These are phyloP conservation scores for Colletotrichum filicis DNA, from an alignment of 2,329 filamentous ascomycete species.

Conservation along the genomic window DNA sequence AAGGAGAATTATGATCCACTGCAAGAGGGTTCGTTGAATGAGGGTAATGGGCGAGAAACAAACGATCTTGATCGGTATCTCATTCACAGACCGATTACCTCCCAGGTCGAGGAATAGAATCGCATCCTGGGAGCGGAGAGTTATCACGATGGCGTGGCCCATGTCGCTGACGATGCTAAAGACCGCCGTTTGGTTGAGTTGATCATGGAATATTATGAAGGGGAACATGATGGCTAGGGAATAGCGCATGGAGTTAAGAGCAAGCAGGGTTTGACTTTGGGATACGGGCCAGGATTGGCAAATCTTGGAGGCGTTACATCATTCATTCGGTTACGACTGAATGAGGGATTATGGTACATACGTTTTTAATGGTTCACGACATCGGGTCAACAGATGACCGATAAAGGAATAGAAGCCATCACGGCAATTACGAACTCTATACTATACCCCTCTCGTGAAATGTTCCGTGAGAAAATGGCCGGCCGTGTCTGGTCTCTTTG, in stretches of 20 bases:
- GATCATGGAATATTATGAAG: neutral
- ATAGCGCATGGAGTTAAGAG: constrained; percentile 13
- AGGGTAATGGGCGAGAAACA: neutral
- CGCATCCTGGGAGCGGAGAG: neutral
- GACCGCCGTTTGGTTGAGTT: neutral
- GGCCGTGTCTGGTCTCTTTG: neutral
- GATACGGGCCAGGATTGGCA: neutral
- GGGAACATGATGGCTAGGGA: neutral
- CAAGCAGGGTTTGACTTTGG: neutral
- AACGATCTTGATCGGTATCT: neutral
- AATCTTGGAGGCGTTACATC: constrained; percentile 6
- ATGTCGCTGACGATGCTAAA: neutral
- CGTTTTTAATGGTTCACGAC: neutral
- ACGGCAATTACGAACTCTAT: neutral
- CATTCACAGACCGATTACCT: neutral
- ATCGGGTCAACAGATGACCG: constrained; percentile 29
- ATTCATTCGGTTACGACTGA: constrained; percentile 15
- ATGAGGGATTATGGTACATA: constrained; percentile 12
- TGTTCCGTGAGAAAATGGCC: neutral
- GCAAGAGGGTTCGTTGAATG: neutral
- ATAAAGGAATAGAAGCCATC: constrained; percentile 17
- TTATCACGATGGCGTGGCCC: neutral
- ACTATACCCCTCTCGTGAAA: neutral
- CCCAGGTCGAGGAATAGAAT: neutral
- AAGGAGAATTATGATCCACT: neutral